Evolutionary conservation across 2,329 filamentous ascomycete genomes (phyloP).

Genomic region (Furcasterigmium sp.): DNA sequence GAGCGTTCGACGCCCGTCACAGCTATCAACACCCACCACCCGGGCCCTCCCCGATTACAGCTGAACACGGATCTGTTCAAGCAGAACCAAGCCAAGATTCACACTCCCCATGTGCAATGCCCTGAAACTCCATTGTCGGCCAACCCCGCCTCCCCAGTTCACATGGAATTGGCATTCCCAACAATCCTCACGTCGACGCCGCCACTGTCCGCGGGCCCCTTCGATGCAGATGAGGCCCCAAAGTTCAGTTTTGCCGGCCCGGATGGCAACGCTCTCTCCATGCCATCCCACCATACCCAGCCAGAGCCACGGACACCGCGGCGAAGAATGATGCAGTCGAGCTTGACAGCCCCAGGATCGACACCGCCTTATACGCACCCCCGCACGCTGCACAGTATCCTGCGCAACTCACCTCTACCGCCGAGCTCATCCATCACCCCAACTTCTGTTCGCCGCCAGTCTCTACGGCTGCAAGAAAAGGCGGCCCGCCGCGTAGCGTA

Average conservation of each 20-base stretch:
- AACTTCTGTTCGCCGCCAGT: conserved; percentile 47
- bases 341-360: conserved; percentile 13
- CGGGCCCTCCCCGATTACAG: conserved; percentile 29
- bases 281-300: conserved; percentile 1
- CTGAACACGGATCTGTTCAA: conserved; percentile 25
- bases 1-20: conserved; percentile 50
- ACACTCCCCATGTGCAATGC: conserved; percentile 40
- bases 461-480: conserved; percentile 48
- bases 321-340: conserved; percentile 28
- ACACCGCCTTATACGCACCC: conserved; percentile 54
- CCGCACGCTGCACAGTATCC: conserved; percentile 55
- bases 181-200: conserved; percentile 57
- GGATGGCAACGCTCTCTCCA: conserved; percentile 19
- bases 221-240: conserved; percentile 33
- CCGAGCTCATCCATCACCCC: conserved; percentile 44
- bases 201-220: conserved; percentile 47
- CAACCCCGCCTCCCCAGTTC: conserved; percentile 41
- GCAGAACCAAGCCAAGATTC: conserved; percentile 24
- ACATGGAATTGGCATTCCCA: conserved; percentile 42
- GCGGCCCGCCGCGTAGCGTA: conserved; percentile 55
- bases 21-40: conserved; percentile 38
- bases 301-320: conserved; percentile 27
- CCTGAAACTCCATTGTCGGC: conserved; percentile 51
- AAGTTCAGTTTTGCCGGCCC: conserved; percentile 41
- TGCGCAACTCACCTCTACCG: conserved; percentile 61